These are phyloP conservation scores for Actinomucor elegans DNA, from an alignment of 371 early-diverging fungal species.

Conservation along the genomic window DNA sequence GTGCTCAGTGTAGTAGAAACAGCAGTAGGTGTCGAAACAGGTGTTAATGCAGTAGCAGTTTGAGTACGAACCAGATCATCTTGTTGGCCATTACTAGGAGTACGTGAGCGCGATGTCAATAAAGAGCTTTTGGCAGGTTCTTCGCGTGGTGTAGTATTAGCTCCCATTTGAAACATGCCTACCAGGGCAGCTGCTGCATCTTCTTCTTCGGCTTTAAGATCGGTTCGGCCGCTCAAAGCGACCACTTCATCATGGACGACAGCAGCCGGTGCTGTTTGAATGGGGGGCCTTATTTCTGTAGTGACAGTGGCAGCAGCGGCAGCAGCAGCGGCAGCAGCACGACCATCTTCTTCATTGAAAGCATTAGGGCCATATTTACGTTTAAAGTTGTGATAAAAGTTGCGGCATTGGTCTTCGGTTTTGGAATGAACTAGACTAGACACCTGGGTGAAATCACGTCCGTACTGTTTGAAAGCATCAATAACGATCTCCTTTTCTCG, in stretches of 20 bases:
- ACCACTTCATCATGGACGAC: not conserved
- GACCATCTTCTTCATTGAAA: conserved; percentile 47
- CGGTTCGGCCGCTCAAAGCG: conserved; percentile 24
- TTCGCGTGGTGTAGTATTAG: conserved; percentile 18
- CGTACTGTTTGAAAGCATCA: conserved; percentile 72
- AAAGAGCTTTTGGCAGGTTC: not conserved
- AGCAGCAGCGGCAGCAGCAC: not conserved
- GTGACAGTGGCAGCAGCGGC: not conserved
- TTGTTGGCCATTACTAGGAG: conserved; percentile 11
- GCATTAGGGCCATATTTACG: conserved; percentile 67
- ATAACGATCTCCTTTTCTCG: conserved; percentile 74
- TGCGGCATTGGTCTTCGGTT: conserved; percentile 79
- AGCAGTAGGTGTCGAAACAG: not conserved
- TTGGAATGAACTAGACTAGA: conserved; percentile 74
- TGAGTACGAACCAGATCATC: not conserved
- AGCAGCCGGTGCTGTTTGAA: not conserved
- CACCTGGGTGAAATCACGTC: conserved; percentile 74
- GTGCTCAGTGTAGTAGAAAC: not conserved
- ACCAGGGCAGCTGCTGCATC: conserved; percentile 54
- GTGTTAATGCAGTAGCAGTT: not conserved
- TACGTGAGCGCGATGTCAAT: conserved; percentile 14
- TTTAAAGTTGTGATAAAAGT: conserved; percentile 77
- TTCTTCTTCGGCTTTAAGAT: conserved; percentile 52
- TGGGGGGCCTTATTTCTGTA: not conserved
- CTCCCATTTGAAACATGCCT: conserved; percentile 50